These are phyloP conservation scores for Thraustochytrium sp. DNA, from an alignment of 352 stramenopile species.

Conservation along the genomic window DNA sequence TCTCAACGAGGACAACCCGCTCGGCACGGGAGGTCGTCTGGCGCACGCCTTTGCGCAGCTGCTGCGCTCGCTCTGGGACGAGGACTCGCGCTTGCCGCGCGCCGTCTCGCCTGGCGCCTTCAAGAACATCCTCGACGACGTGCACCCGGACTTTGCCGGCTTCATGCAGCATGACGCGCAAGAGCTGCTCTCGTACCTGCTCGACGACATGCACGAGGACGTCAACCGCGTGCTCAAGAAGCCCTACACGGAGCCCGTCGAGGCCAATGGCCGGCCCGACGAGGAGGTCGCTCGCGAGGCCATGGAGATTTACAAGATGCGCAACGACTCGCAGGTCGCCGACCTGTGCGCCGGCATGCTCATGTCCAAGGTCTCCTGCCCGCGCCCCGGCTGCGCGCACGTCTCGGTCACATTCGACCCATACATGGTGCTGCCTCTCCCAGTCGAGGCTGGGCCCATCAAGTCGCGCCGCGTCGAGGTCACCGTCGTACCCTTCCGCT, in stretches of 20 bases:
- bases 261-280: conserved; percentile 64
- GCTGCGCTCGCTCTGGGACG: conserved; percentile 63
- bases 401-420: conserved; percentile 79
- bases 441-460: conserved; percentile 54
- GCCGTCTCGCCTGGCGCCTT: conserved; percentile 32
- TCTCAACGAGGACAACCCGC: conserved; percentile 50
- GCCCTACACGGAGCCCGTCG: conserved; percentile 66
- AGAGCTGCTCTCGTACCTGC: conserved; percentile 77
- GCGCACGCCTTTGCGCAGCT: conserved; percentile 64
- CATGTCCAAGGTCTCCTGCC: conserved; percentile 72
- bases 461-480: conserved; percentile 4
- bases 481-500: background rate
- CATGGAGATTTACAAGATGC: conserved; percentile 64
- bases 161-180: conserved; percentile 80
- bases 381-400: conserved; percentile 57
- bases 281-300: conserved; percentile 65
- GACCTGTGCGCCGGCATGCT: conserved; percentile 80
- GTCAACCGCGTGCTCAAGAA: conserved; percentile 74
- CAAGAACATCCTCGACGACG: conserved; percentile 40
- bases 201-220: conserved; percentile 78
- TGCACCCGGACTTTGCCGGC: conserved; percentile 67
- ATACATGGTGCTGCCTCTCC: conserved; percentile 76
- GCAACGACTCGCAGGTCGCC: conserved; percentile 77
- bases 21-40: conserved; percentile 19
- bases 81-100: conserved; percentile 12